phyloP scores from a whole-genome alignment of 768 basidiomycete species.

The Rickenella mellea region DNA sequence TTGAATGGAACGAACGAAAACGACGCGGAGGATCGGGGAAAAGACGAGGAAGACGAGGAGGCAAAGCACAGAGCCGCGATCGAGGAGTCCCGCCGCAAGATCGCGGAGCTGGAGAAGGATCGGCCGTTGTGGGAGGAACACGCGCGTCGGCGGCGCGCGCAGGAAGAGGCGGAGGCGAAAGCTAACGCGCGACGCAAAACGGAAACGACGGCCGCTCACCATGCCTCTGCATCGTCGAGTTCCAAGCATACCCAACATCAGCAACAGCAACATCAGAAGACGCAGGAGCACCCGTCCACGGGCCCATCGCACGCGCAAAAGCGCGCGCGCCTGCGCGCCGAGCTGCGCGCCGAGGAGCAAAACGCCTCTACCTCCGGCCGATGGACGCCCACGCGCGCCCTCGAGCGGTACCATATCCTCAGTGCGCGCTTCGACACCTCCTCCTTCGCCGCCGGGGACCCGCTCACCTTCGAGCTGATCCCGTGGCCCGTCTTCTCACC shows the following conservation, averaged over 20 bases:
- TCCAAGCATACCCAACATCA: conserved; percentile 5
- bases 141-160: conserved; percentile 36
- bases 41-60: conserved; percentile 25
- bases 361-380: conserved; percentile 7
- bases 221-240: not conserved
- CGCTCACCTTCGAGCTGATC: conserved; percentile 50
- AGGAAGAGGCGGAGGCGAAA: conserved; percentile 27
- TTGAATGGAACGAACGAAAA: conserved; percentile 8
- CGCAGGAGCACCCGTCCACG: conserved; percentile 15
- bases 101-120: conserved; percentile 59
- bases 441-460: conserved; percentile 41
- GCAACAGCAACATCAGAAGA: conserved; percentile 15
- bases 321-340: conserved; percentile 18
- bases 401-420: conserved; percentile 58
- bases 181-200: conserved; percentile 12
- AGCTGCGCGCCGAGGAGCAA: conserved; percentile 21
- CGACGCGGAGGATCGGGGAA: conserved; percentile 12
- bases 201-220: too few species aligned
- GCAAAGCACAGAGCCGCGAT: conserved; percentile 32
- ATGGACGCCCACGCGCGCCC: conserved; percentile 59
- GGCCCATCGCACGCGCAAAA: conserved; percentile 13
- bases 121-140: conserved; percentile 51
- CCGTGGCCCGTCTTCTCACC: conserved; percentile 69
- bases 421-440: conserved; percentile 54
- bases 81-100: conserved; percentile 56